Evolutionary conservation across 2,329 filamentous ascomycete genomes (phyloP).

Genomic region (Colletotrichum magnum): DNA sequence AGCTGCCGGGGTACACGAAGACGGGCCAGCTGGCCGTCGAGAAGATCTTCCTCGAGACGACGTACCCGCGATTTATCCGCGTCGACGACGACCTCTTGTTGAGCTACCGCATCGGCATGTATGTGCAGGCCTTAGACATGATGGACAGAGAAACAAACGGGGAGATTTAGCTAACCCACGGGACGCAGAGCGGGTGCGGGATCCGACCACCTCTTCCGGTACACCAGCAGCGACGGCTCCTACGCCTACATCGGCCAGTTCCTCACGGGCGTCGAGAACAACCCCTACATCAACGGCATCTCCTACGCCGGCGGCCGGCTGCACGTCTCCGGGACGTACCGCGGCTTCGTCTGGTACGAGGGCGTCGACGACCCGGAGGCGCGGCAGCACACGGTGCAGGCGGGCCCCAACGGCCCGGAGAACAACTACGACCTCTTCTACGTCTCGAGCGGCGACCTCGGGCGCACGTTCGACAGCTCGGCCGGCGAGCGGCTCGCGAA

Average conservation of each 20-base stretch:
- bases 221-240: slow-evolving; percentile 13
- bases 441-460: slow-evolving; percentile 32
- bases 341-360: slow-evolving; percentile 38
- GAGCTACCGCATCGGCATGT: slow-evolving; percentile 39
- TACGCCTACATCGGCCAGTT: slow-evolving; percentile 39
- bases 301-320: slow-evolving; percentile 32
- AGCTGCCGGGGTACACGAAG: slow-evolving; percentile 32
- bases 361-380: slow-evolving; percentile 35
- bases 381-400: slow-evolving; percentile 31
- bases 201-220: slow-evolving; percentile 35
- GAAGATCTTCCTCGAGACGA: slow-evolving; percentile 37
- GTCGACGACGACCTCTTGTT: slow-evolving; percentile 29
- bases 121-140: not conserved
- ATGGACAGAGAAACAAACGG: no score
- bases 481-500: slow-evolving; percentile 30
- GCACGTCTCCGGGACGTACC: slow-evolving; percentile 37
- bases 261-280: slow-evolving; percentile 35
- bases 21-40: slow-evolving; percentile 32
- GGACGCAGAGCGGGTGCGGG: slow-evolving; percentile 32
- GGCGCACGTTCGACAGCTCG: slow-evolving; percentile 21
- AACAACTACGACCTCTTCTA: slow-evolving; percentile 38
- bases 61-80: slow-evolving; percentile 29
- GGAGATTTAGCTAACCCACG: not conserved
- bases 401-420: slow-evolving; percentile 37
- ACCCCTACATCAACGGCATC: slow-evolving; percentile 39